These are phyloP conservation scores for Vicia villosa DNA, from an alignment of 306 rosid species.

Conservation along the genomic window DNA sequence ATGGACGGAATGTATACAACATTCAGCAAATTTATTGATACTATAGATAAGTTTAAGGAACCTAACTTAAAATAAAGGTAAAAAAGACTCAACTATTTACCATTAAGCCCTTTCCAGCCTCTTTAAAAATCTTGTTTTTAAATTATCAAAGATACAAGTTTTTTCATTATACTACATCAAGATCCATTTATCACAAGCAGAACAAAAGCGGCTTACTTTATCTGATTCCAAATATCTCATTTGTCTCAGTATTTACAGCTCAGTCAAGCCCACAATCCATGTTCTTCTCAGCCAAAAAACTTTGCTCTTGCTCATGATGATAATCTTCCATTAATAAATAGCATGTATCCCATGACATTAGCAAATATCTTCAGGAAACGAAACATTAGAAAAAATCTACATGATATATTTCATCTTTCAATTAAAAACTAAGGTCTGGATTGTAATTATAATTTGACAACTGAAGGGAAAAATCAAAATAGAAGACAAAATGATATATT, in stretches of 20 bases:
- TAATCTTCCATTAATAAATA: conserved; percentile 45
- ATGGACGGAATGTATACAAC: too few relatives aligned
- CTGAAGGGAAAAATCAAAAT: background rate
- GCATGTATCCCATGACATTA: conserved; percentile 18
- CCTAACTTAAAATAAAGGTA: conserved; percentile 5
- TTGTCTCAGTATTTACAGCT: conserved; percentile 47
- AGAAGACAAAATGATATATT: background rate
- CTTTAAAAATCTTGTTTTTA: background rate
- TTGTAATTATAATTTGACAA: background rate
- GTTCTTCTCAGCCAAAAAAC: background rate
- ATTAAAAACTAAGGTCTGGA: background rate
- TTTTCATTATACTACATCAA: conserved; percentile 24
- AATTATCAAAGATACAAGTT: conserved; percentile 4
- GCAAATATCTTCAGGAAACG: background rate
- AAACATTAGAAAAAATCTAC: background rate
- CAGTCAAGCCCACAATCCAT: background rate
- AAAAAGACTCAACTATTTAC: background rate
- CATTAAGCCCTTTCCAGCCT: conserved; percentile 1
- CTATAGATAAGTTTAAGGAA: background rate
- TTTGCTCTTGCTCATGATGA: conserved; percentile 16
- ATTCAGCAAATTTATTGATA: background rate
- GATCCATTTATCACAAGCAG: conserved; percentile 15
- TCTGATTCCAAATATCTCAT: conserved; percentile 30
- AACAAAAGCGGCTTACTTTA: conserved; percentile 29
- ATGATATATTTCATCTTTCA: background rate